Evolutionary conservation across 169 alveolate genomes (phyloP).

Genomic region (Eimeria tenella): DNA sequence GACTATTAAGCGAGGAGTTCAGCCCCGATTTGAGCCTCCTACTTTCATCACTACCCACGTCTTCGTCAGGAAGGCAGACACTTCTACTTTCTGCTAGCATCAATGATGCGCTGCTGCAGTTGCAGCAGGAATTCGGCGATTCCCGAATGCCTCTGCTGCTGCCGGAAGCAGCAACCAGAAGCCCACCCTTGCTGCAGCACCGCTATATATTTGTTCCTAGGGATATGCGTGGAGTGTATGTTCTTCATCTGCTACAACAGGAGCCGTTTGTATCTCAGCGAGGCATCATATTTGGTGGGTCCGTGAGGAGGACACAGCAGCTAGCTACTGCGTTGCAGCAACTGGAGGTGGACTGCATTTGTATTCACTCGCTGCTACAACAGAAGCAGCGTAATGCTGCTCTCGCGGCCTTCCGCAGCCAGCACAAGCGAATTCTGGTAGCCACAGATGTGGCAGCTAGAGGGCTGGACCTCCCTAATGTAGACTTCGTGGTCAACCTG

Average conservation of each 20-base stretch:
- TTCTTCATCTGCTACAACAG: conserved; percentile 89
- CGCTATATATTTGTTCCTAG: conserved; percentile 93
- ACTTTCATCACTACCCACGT: conserved; percentile 88
- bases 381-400: conserved; percentile 95
- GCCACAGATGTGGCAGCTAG: conserved; percentile 99
- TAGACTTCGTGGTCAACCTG: conserved; percentile 95
- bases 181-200: conserved; percentile 86
- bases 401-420: conserved; percentile 95
- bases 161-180: conserved; percentile 22
- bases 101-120: conserved; percentile 94
- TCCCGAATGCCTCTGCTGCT: conserved; percentile 89
- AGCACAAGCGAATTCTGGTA: conserved; percentile 89
- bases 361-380: conserved; percentile 97
- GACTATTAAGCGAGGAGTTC: conserved; percentile 91
- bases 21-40: conserved; percentile 87
- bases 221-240: conserved; percentile 90
- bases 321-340: conserved; percentile 93
- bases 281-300: conserved; percentile 95
- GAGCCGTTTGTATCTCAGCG: conserved; percentile 86
- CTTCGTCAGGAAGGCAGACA: conserved; percentile 92
- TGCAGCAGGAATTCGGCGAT: conserved; percentile 89
- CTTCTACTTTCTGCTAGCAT: conserved; percentile 98
- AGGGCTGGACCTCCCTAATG: conserved; percentile 98
- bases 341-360: conserved; percentile 94
- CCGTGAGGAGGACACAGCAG: conserved; percentile 92